Evolutionary conservation across 176 grass and related monocot species (phyloP).

Genomic region (Oryza brachyantha): DNA sequence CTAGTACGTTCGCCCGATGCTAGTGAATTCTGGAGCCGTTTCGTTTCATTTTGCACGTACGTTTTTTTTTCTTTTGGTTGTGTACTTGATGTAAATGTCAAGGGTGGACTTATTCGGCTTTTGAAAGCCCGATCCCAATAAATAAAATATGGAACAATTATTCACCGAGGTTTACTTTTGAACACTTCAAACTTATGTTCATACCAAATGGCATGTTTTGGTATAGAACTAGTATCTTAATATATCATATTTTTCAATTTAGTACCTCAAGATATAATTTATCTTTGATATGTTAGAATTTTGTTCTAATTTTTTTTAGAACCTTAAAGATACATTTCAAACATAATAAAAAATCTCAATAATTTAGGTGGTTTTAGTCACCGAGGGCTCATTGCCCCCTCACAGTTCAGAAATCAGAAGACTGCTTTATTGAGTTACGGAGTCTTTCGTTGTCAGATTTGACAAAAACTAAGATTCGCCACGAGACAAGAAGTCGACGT

Average conservation of each 20-base stretch:
- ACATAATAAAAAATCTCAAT: too few relatives aligned
- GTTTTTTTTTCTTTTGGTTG: slow-evolving; percentile 8
- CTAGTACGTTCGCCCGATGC: slow-evolving; percentile 28
- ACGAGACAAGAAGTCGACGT: background rate
- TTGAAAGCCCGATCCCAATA: slow-evolving; percentile 39
- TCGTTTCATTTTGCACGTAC: background rate
- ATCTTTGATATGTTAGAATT: too few relatives aligned
- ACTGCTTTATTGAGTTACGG: too few relatives aligned
- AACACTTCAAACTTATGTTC: background rate
- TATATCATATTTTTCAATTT: too few relatives aligned
- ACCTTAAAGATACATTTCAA: too few relatives aligned
- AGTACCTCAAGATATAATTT: too few relatives aligned
- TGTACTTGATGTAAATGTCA: slow-evolving; percentile 41
- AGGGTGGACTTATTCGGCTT: slow-evolving; percentile 8
- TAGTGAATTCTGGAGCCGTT: slow-evolving; percentile 14
- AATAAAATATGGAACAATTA: slow-evolving; percentile 39
- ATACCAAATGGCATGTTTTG: background rate
- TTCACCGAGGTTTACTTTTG: background rate
- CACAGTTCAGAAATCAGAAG: too few relatives aligned
- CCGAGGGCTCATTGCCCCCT: too few relatives aligned
- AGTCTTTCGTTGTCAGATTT: too few relatives aligned
- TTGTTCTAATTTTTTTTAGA: too few relatives aligned
- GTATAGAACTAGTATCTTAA: too few relatives aligned
- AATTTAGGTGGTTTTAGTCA: too few relatives aligned
- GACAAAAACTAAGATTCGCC: background rate